Percentiles rank a stretch among this genome's conserved stretches.
These are phyloP conservation scores for Exserohilum turcica DNA, from an alignment of 2,329 filamentous ascomycete genomes.

Conservation along the genomic window DNA sequence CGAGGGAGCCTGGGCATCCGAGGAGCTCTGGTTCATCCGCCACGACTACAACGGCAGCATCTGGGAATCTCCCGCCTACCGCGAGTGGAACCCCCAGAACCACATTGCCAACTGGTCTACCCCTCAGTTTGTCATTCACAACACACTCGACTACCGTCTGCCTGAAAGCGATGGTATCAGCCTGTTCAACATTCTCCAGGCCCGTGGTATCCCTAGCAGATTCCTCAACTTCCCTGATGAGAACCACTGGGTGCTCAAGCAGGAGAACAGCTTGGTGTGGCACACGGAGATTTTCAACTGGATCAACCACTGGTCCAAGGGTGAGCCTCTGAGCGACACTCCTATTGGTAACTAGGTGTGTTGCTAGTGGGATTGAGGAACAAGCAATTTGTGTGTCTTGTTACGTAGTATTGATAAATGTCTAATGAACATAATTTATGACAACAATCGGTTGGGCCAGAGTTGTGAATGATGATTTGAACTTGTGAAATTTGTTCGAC, in stretches of 20 bases:
- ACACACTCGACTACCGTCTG: slow-evolving; percentile 85
- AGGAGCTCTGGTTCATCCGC: slow-evolving; percentile 59
- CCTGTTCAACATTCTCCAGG: slow-evolving; percentile 85
- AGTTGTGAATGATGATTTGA: not conserved
- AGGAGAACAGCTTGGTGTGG: slow-evolving; percentile 92
- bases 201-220: slow-evolving; percentile 73
- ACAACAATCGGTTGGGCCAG: not conserved
- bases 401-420: slow-evolving; percentile 5
- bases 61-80: slow-evolving; percentile 52
- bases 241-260: slow-evolving; percentile 82
- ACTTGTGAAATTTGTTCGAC: not conserved
- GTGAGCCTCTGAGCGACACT: slow-evolving; percentile 34
- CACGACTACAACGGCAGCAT: slow-evolving; percentile 50
- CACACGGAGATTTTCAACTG: slow-evolving; percentile 61
- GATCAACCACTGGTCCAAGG: slow-evolving; percentile 47
- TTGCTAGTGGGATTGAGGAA: not conserved
- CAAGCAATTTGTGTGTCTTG: not conserved
- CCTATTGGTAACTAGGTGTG: slow-evolving; percentile 36
- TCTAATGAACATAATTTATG: slow-evolving; percentile 6
- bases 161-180: slow-evolving; percentile 82
- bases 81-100: slow-evolving; percentile 62
- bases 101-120: slow-evolving; percentile 75
- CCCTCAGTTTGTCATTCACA: slow-evolving; percentile 88
- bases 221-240: slow-evolving; percentile 82
- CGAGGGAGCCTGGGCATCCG: slow-evolving; percentile 52